phyloP scores from a whole-genome alignment of 306 rosid species.

The Vigna trinervia region DNA sequence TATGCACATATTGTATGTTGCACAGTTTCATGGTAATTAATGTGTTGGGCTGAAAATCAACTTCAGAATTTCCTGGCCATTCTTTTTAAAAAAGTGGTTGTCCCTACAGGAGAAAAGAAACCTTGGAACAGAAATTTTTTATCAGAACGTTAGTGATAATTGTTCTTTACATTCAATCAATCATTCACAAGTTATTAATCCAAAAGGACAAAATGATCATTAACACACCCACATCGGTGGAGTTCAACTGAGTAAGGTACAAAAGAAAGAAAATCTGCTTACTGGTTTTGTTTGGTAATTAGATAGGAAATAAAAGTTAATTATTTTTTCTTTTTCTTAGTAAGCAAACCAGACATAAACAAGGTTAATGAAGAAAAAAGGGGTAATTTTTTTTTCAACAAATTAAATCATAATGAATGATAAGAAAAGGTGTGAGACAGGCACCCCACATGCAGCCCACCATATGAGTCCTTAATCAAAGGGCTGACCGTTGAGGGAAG shows the following conservation, averaged over 20 bases:
- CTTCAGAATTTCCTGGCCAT: not conserved
- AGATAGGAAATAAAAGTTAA: too few species aligned
- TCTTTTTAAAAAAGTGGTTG: conserved; percentile 7
- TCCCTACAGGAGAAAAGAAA: conserved; percentile 41
- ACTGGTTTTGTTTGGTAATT: not conserved
- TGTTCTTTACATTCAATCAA: conserved; percentile 41
- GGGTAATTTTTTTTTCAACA: not conserved
- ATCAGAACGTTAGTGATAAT: conserved; percentile 14
- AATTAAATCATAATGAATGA: conserved; percentile 23
- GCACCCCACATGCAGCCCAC: conserved; percentile 65
- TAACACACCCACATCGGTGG: conserved; percentile 14
- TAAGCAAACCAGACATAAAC: conserved; percentile 4
- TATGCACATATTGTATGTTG: not conserved
- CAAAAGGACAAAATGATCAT: conserved; percentile 33
- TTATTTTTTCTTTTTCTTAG: too few species aligned
- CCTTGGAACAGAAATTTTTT: not conserved
- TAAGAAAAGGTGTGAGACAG: conserved; percentile 47
- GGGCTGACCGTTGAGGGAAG: conserved; percentile 42
- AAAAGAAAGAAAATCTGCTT: conserved; percentile 4
- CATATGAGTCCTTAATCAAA: conserved; percentile 40
- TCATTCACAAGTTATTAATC: conserved; percentile 39
- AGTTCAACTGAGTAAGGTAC: conserved; percentile 19
- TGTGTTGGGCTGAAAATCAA: conserved; percentile 17
- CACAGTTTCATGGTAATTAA: conserved; percentile 33
- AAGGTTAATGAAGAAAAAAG: conserved; percentile 3